Conservation (phyloP, 208 protist genomes). For the Acanthamoeba castellanii region DNA sequence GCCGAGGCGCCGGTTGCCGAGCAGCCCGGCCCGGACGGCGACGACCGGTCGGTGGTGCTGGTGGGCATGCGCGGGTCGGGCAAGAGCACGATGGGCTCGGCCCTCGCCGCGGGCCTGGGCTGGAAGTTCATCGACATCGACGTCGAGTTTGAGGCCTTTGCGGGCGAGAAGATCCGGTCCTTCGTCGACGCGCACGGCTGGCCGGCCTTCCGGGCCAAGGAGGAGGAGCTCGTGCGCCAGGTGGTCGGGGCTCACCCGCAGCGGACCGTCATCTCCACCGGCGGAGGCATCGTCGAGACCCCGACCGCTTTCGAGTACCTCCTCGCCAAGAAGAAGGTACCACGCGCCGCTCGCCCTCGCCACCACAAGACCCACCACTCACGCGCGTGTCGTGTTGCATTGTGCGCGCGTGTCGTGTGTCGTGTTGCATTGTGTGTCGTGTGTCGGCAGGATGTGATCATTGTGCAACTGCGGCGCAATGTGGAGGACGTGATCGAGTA, state of each 20-base stretch:
- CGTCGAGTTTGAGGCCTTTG: constrained; percentile 77
- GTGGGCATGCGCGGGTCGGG: constrained; percentile 88
- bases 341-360: background rate
- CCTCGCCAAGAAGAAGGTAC: constrained; percentile 22
- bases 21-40: background rate
- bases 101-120: constrained; percentile 74
- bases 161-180: constrained; percentile 67
- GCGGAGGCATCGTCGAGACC: constrained; percentile 89
- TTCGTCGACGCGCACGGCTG: constrained; percentile 83
- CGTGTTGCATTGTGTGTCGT: background rate
- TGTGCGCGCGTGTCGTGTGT: too few relatives aligned
- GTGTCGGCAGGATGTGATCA: background rate
- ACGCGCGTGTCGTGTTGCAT: background rate
- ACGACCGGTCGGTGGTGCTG: constrained; percentile 77
- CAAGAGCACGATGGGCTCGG: constrained; percentile 86
- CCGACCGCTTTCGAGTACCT: constrained; percentile 74
- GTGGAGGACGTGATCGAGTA: constrained; percentile 73
- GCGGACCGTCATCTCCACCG: constrained; percentile 82
- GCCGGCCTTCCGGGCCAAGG: constrained; percentile 83
- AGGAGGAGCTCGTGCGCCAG: constrained; percentile 79
- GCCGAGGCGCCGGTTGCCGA: background rate
- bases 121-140: constrained; percentile 89
- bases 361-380: background rate
- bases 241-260: constrained; percentile 57
- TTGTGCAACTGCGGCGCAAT: constrained; percentile 72